Percentiles rank a stretch among this genome's conserved stretches.
phyloP scores from a whole-genome alignment of 2,329 filamentous ascomycete genomes.

The Aspergillus transmontanensis region DNA sequence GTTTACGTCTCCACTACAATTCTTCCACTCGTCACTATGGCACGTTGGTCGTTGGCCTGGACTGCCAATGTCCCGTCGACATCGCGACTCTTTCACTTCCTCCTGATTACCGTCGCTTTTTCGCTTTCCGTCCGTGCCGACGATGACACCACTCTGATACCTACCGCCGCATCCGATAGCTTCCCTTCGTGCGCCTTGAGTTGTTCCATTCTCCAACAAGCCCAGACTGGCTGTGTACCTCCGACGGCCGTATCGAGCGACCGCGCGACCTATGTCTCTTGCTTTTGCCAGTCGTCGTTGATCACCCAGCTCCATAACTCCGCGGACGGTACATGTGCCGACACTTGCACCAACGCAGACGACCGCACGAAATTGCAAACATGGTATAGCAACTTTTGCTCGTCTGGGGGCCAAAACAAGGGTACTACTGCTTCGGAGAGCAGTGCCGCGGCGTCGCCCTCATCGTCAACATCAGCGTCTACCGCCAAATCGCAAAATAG shows the following conservation, averaged over 20 bases:
- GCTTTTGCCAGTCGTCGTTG: constrained; percentile 70
- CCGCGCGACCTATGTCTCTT: constrained; percentile 61
- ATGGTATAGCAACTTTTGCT: constrained; percentile 73
- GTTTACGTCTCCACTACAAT: constrained; percentile 16
- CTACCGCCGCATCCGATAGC: constrained; percentile 40
- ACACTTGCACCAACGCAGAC: constrained; percentile 55
- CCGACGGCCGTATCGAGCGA: constrained; percentile 53
- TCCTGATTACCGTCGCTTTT: constrained; percentile 21
- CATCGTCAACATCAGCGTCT: not conserved
- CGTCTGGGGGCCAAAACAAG: constrained; percentile 45
- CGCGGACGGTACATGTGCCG: constrained; percentile 63
- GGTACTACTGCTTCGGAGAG: constrained; percentile 23
- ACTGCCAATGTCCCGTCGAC: constrained; percentile 6
- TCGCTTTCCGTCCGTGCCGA: constrained; percentile 25
- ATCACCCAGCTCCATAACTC: constrained; percentile 62
- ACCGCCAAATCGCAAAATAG: constrained; percentile 12
- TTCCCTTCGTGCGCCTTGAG: constrained; percentile 64
- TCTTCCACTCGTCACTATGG: constrained; percentile 14
- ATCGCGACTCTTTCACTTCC: constrained; percentile 10
- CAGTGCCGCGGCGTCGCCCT: constrained; percentile 5
- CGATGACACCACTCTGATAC: constrained; percentile 34
- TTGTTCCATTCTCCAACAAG: constrained; percentile 67
- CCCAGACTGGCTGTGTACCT: constrained; percentile 71
- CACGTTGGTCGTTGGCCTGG: constrained; percentile 16
- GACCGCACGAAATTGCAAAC: constrained; percentile 62